phyloP scores from a whole-genome alignment of 805 yeast species.

The Candida caryicola region DNA sequence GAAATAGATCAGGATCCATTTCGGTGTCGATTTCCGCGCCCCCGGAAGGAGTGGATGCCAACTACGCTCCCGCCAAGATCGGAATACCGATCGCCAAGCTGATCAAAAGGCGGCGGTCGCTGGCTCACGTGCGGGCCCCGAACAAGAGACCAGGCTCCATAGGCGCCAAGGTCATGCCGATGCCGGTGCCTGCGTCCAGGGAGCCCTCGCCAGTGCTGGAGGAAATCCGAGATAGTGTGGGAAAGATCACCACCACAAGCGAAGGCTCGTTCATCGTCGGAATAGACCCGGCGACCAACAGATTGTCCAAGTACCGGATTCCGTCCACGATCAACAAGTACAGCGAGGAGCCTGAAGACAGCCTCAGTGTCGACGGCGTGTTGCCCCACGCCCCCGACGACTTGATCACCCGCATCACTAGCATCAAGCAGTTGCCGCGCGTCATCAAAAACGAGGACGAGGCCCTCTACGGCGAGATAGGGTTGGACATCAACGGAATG shows the following conservation, averaged over 20 bases:
- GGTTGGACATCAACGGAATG: conserved; percentile 52
- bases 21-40: conserved; percentile 18
- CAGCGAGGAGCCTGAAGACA: background rate
- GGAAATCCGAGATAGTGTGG: conserved; percentile 1
- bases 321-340: conserved; percentile 1
- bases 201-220: conserved; percentile 14
- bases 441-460: conserved; percentile 35
- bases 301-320: conserved; percentile 27
- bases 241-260: conserved; percentile 4
- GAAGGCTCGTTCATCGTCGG: conserved; percentile 29
- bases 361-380: background rate
- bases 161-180: conserved; percentile 1
- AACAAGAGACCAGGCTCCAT: conserved; percentile 4
- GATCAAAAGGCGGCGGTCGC: conserved; percentile 29
- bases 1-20: conserved; percentile 30
- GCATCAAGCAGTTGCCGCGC: conserved; percentile 34
- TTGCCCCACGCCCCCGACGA: conserved; percentile 31
- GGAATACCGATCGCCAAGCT: conserved; percentile 37
- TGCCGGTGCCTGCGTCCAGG: conserved; percentile 5
- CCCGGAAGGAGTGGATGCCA: conserved; percentile 8
- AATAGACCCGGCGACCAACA: conserved; percentile 27
- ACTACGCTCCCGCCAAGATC: conserved; percentile 29
- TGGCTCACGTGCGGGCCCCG: conserved; percentile 11
- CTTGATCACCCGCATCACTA: conserved; percentile 30
- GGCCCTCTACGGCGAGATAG: conserved; percentile 41